These are phyloP conservation scores for Amanita pallidorosea DNA, from an alignment of 768 basidiomycete species.

Conservation along the genomic window DNA sequence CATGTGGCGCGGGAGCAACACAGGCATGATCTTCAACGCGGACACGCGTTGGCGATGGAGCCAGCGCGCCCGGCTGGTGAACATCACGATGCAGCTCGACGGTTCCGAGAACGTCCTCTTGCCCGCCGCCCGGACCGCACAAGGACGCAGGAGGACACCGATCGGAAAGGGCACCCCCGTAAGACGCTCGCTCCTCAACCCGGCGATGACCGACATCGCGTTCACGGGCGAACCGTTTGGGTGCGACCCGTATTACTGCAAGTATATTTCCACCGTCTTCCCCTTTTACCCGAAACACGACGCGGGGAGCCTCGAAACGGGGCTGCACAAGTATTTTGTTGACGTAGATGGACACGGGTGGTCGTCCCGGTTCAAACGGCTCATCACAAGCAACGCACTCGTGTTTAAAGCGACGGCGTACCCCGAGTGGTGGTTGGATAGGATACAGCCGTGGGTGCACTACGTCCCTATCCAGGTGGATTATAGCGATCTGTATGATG, in stretches of 20 bases:
- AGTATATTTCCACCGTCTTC: slow-evolving; percentile 30
- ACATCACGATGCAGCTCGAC: slow-evolving; percentile 21
- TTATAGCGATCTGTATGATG: slow-evolving; percentile 52
- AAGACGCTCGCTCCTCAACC: slow-evolving; percentile 26
- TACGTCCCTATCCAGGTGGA: slow-evolving; percentile 56
- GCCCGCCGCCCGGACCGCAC: slow-evolving; percentile 10
- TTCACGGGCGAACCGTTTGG: slow-evolving; percentile 31
- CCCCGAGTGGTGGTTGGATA: slow-evolving; percentile 56
- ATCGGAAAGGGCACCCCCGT: slow-evolving; percentile 23
- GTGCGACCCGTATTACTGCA: slow-evolving; percentile 33
- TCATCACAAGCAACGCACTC: slow-evolving; percentile 47
- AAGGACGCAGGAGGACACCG: background rate
- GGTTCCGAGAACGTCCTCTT: slow-evolving; percentile 23
- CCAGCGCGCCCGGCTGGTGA: slow-evolving; percentile 36
- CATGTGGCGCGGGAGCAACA: slow-evolving; percentile 61
- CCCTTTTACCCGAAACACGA: slow-evolving; percentile 32
- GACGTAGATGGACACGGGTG: slow-evolving; percentile 56
- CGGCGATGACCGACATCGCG: slow-evolving; percentile 45
- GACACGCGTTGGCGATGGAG: slow-evolving; percentile 29
- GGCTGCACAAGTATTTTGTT: slow-evolving; percentile 45
- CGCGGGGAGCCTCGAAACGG: slow-evolving; percentile 25
- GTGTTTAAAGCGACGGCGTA: slow-evolving; percentile 58
- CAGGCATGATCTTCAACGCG: slow-evolving; percentile 37
- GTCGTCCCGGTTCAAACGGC: slow-evolving; percentile 51
- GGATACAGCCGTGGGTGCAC: slow-evolving; percentile 56